phyloP scores from a whole-genome alignment of 2,329 filamentous ascomycete genomes.

The Akanthomyces muscarius region DNA sequence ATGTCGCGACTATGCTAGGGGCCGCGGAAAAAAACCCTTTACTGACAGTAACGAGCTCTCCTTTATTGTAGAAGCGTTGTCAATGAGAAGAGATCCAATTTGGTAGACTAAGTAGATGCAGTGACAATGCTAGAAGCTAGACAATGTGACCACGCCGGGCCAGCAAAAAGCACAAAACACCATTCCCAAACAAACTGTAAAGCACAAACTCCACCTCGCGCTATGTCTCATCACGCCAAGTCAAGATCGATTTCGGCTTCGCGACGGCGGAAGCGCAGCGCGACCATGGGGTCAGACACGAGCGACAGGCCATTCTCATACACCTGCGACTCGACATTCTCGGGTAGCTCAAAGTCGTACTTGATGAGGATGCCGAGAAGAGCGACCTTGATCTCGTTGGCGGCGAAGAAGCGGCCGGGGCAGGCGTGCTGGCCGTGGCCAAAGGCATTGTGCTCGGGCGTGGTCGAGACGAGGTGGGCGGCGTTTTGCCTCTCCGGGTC shows the following conservation, averaged over 20 bases:
- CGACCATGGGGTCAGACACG: slow-evolving; percentile 6
- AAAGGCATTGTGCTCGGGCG: slow-evolving; percentile 45
- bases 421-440: slow-evolving; percentile 53
- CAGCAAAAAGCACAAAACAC: no score
- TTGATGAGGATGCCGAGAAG: slow-evolving; percentile 45
- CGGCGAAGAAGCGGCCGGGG: slow-evolving; percentile 51
- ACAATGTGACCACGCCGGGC: no score
- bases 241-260: slow-evolving; percentile 17
- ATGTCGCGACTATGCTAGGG: no score
- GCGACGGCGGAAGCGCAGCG: slow-evolving; percentile 15
- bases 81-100: no score
- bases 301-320: slow-evolving; percentile 12
- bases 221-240: background rate
- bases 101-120: no score
- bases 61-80: no score
- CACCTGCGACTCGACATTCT: background rate
- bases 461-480: slow-evolving; percentile 46
- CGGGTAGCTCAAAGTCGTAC: slow-evolving; percentile 43
- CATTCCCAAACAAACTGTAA: no score
- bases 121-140: no score
- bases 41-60: no score
- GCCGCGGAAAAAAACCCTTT: no score
- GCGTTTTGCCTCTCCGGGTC: slow-evolving; percentile 27
- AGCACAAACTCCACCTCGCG: no score
- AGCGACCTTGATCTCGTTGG: slow-evolving; percentile 50